Percentiles rank a stretch among this genome's conserved stretches.
These are phyloP conservation scores for Agrostemma githago DNA, from an alignment of 148 eudicot genomes.

Conservation along the genomic window DNA sequence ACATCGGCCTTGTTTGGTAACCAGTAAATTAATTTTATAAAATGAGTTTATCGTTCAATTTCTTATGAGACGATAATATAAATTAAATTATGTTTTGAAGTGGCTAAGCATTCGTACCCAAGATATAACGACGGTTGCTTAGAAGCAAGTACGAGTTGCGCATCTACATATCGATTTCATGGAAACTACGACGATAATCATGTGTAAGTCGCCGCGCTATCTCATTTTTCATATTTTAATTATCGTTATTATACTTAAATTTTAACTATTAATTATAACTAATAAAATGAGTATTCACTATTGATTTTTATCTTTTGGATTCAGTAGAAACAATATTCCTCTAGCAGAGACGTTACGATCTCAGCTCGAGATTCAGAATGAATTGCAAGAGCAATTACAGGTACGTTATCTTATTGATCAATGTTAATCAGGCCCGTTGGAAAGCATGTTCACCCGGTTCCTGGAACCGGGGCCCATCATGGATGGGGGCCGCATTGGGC, in stretches of 20 bases:
- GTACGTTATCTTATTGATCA: neutral
- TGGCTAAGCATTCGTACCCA: slow-evolving; percentile 19
- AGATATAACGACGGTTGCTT: slow-evolving; percentile 22
- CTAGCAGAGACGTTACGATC: slow-evolving; percentile 42
- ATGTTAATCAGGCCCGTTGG: too few relatives aligned
- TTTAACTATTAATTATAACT: too few relatives aligned
- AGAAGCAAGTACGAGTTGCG: slow-evolving; percentile 26
- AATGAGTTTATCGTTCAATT: too few relatives aligned
- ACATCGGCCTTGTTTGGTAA: too few relatives aligned
- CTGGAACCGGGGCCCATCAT: too few relatives aligned
- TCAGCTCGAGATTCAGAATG: slow-evolving; percentile 58
- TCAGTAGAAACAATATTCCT: slow-evolving; percentile 43
- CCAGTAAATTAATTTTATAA: too few relatives aligned
- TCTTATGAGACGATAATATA: too few relatives aligned
- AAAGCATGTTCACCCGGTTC: too few relatives aligned
- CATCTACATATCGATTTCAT: neutral
- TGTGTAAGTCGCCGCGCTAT: neutral
- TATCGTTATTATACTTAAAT: too few relatives aligned
- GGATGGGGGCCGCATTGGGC: too few relatives aligned
- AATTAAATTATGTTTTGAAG: slow-evolving; percentile 10
- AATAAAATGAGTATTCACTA: neutral
- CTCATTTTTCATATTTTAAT: neutral
- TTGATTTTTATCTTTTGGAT: neutral
- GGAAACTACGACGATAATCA: slow-evolving; percentile 5
- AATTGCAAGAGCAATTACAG: slow-evolving; percentile 35